Percentiles rank a stretch among this genome's conserved stretches.
Evolutionary conservation across 2,329 filamentous ascomycete species (phyloP).

Genomic region (Colletotrichum sp.): DNA sequence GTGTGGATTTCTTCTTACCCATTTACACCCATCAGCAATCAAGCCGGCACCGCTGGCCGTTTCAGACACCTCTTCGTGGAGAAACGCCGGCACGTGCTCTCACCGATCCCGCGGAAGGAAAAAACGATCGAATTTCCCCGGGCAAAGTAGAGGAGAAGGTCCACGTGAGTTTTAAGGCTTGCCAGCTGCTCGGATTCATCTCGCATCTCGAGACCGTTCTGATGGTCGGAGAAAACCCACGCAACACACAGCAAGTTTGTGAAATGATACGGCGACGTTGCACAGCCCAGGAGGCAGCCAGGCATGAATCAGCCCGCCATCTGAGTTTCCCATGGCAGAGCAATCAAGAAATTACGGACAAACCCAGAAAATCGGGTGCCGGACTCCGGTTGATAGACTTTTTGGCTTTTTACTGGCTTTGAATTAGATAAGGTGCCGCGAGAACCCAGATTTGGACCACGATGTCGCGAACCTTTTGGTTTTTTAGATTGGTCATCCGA

Average conservation of each 20-base stretch:
- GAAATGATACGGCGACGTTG: neutral
- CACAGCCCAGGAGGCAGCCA: neutral
- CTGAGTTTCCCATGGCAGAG: neutral
- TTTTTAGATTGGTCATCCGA: neutral
- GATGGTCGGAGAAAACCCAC: neutral
- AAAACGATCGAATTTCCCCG: neutral
- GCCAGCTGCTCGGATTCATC: neutral
- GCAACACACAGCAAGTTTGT: neutral
- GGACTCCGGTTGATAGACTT: constrained; percentile 9
- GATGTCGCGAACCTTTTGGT: neutral
- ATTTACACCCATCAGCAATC: neutral
- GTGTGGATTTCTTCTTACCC: neutral
- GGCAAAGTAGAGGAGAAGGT: neutral
- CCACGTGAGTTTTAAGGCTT: neutral
- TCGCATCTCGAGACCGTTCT: neutral
- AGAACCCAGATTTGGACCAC: neutral
- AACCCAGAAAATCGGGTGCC: neutral
- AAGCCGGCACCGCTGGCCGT: neutral
- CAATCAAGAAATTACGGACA: neutral
- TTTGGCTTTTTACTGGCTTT: neutral
- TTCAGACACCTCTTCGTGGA: neutral
- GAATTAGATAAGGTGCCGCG: neutral
- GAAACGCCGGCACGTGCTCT: neutral
- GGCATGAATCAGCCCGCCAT: neutral
- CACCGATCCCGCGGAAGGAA: neutral